Percentiles rank a stretch among this genome's conserved stretches.
Evolutionary conservation across 169 alveolate species (phyloP).

Genomic region (Babesia bovis): DNA sequence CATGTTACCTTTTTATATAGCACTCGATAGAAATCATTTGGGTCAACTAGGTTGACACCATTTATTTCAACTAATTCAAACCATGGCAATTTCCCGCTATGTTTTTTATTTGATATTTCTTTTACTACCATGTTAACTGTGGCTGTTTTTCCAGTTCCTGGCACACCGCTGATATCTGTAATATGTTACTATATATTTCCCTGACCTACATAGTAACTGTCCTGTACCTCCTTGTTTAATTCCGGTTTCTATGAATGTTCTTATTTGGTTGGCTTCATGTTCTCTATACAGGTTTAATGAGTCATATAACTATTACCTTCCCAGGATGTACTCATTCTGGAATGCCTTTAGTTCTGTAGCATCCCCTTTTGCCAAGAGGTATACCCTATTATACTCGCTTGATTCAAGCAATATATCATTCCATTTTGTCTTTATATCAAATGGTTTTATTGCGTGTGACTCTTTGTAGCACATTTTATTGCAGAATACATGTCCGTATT

Average conservation of each 20-base stretch:
- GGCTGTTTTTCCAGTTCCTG: slow-evolving; percentile 85
- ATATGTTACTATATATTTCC: neutral
- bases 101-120: slow-evolving; percentile 23
- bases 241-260: slow-evolving; percentile 72
- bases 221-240: slow-evolving; percentile 81
- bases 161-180: slow-evolving; percentile 79
- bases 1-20: slow-evolving; percentile 62
- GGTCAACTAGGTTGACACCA: slow-evolving; percentile 74
- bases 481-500: slow-evolving; percentile 50
- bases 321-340: slow-evolving; percentile 3
- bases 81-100: slow-evolving; percentile 65
- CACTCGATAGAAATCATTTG: slow-evolving; percentile 74
- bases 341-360: neutral
- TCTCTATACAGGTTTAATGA: slow-evolving; percentile 57
- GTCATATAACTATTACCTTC: slow-evolving; percentile 12
- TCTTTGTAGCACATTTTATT: slow-evolving; percentile 37
- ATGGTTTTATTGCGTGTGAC: slow-evolving; percentile 44
- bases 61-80: slow-evolving; percentile 75
- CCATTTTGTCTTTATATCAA: slow-evolving; percentile 48
- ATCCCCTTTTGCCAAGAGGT: neutral
- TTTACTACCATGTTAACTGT: slow-evolving; percentile 75
- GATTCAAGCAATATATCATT: slow-evolving; percentile 54
- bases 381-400: slow-evolving; percentile 54
- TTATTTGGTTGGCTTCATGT: slow-evolving; percentile 70
- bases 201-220: slow-evolving; percentile 67